phyloP scores from a whole-genome alignment of 2,329 filamentous ascomycete genomes.

The Cordyceps cicadae region DNA sequence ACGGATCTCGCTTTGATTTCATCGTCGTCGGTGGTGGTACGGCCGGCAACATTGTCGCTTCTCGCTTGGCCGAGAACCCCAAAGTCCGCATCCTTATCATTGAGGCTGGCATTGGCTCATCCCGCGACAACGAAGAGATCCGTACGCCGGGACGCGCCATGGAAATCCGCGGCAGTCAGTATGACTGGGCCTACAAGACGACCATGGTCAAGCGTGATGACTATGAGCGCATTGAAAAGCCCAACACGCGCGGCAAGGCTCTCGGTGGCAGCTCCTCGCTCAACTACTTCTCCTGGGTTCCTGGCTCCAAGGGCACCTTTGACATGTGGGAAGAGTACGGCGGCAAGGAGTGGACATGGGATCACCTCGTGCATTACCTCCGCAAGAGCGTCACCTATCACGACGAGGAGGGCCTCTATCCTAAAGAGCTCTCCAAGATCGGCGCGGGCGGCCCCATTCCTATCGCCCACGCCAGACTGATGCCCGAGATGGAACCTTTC shows the following conservation, averaged over 20 bases:
- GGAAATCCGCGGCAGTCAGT: slow-evolving; percentile 43
- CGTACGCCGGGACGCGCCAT: slow-evolving; percentile 45
- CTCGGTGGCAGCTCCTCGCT: slow-evolving; percentile 50
- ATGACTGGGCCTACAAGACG: slow-evolving; percentile 55
- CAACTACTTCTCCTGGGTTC: slow-evolving; percentile 59
- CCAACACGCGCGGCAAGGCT: slow-evolving; percentile 51
- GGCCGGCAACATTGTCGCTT: slow-evolving; percentile 28
- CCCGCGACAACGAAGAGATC: slow-evolving; percentile 41
- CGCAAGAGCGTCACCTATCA: slow-evolving; percentile 50
- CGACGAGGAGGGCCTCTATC: slow-evolving; percentile 41
- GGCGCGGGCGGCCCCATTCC: slow-evolving; percentile 43
- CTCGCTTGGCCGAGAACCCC: slow-evolving; percentile 27
- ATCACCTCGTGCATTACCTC: slow-evolving; percentile 41
- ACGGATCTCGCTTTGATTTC: slow-evolving; percentile 19
- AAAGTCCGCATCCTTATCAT: slow-evolving; percentile 36
- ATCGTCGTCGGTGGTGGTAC: slow-evolving; percentile 29
- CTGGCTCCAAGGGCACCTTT: slow-evolving; percentile 48
- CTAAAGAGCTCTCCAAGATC: slow-evolving; percentile 39
- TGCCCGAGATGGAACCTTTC: slow-evolving; percentile 44
- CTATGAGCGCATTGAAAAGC: slow-evolving; percentile 54
- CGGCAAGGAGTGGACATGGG: slow-evolving; percentile 58
- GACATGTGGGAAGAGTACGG: slow-evolving; percentile 66
- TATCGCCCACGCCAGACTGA: slow-evolving; percentile 45
- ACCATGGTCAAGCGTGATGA: slow-evolving; percentile 51
- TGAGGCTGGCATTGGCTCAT: slow-evolving; percentile 41